phyloP scores from a whole-genome alignment of 495 filamentous ascomycete genomes.

The Bacidia gigantensis region DNA sequence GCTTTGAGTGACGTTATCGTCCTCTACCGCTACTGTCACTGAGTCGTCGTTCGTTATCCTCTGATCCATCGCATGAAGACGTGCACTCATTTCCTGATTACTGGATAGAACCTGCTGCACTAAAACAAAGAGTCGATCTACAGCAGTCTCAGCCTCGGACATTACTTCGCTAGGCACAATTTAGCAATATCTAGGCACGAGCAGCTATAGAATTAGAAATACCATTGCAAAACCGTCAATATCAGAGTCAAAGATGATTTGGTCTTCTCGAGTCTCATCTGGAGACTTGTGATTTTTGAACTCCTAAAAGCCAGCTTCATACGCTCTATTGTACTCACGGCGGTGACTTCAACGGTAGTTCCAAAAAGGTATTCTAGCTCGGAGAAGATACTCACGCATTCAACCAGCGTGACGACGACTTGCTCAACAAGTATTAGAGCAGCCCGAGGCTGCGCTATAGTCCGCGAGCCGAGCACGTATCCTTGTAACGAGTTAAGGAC shows the following conservation, averaged over 20 bases:
- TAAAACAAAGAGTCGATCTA: too few relatives aligned
- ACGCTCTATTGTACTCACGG: constrained; percentile 13
- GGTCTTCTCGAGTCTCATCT: constrained; percentile 14
- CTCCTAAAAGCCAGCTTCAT: constrained; percentile 19
- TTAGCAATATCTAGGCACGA: too few relatives aligned
- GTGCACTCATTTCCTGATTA: too few relatives aligned
- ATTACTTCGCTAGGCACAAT: too few relatives aligned
- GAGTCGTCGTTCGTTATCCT: too few relatives aligned
- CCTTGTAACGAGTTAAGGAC: constrained; percentile 14
- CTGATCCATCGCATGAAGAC: too few relatives aligned
- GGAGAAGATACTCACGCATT: constrained; percentile 19
- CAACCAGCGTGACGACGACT: constrained; percentile 17
- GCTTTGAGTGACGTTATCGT: too few relatives aligned
- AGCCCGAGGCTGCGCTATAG: constrained; percentile 10
- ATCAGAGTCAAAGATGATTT: constrained; percentile 19
- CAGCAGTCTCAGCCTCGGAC: too few relatives aligned
- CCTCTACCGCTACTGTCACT: too few relatives aligned
- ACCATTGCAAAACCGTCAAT: constrained; percentile 18
- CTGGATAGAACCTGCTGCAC: too few relatives aligned
- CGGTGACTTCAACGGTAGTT: constrained; percentile 7
- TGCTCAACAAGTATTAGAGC: constrained; percentile 19
- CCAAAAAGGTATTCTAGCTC: constrained; percentile 19
- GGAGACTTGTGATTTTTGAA: constrained; percentile 11
- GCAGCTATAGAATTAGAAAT: too few relatives aligned
- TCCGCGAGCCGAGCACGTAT: constrained; percentile 12